phyloP scores from a whole-genome alignment of 495 filamentous ascomycete genomes.

The Lophiotrema nucula region DNA sequence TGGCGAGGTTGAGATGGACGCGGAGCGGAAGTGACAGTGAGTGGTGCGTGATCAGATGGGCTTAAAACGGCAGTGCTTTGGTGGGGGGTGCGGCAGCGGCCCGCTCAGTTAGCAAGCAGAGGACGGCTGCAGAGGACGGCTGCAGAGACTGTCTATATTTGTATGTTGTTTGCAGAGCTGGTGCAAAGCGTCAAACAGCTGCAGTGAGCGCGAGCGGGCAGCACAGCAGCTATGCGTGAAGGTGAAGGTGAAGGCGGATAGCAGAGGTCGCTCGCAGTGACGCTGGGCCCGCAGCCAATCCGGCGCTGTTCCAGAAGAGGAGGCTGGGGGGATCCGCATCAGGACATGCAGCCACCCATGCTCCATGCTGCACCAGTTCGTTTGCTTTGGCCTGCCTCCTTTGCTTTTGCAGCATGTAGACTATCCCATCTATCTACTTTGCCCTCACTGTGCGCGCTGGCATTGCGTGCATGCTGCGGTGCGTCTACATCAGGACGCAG shows the following conservation, averaged over 20 bases:
- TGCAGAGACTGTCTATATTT: not conserved
- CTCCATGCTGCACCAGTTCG: not conserved
- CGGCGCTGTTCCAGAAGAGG: too few species aligned
- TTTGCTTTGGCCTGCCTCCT: not conserved
- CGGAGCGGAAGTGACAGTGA: slow-evolving; percentile 4
- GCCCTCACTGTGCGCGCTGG: not conserved
- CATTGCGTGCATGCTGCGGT: too few species aligned
- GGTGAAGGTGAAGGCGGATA: too few species aligned
- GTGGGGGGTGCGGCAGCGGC: too few species aligned
- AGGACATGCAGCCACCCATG: not conserved
- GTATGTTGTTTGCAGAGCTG: not conserved
- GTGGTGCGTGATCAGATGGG: slow-evolving; percentile 24
- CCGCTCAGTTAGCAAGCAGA: too few species aligned
- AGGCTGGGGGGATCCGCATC: not conserved
- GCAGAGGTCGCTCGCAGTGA: too few species aligned
- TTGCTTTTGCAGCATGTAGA: not conserved
- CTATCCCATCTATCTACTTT: not conserved
- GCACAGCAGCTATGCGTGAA: too few species aligned
- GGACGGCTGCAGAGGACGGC: not conserved
- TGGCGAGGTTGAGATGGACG: slow-evolving; percentile 10
- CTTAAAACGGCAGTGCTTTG: slow-evolving; percentile 8
- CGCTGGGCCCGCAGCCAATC: too few species aligned
- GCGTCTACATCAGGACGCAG: slow-evolving; percentile 74
- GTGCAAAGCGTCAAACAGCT: not conserved
- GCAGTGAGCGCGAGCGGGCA: not conserved